Conservation (phyloP, 2,329 filamentous ascomycete genomes). For the Aureobasidium sp. region DNA sequence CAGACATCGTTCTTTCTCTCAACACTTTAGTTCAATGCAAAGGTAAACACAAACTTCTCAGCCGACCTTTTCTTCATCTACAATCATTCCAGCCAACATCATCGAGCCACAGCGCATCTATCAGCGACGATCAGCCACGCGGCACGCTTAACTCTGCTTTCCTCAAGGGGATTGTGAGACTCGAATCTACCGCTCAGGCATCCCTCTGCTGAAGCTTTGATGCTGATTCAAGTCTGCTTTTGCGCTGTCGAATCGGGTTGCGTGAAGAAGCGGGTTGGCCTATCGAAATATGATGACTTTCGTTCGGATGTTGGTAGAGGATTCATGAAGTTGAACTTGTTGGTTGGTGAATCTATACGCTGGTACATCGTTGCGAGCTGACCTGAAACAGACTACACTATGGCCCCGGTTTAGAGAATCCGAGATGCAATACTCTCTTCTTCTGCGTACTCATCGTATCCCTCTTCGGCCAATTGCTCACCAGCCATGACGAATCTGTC, state of each 20-base stretch:
- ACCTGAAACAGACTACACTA: background rate
- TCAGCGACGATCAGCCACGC: background rate
- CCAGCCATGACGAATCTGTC: conserved; percentile 11
- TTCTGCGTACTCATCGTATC: background rate
- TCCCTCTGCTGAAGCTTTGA: background rate
- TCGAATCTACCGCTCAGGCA: background rate
- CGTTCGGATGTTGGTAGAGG: background rate
- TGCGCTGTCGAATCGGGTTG: background rate
- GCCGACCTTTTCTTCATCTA: background rate
- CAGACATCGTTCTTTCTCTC: background rate
- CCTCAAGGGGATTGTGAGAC: background rate
- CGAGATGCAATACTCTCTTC: background rate
- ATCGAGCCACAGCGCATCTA: background rate
- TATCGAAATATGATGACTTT: background rate
- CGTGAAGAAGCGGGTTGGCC: background rate
- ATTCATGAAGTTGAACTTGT: background rate
- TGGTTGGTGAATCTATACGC: background rate
- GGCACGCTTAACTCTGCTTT: background rate
- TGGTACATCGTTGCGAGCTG: background rate
- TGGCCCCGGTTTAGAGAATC: background rate
- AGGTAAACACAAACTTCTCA: background rate
- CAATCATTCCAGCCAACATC: background rate
- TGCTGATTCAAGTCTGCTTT: background rate
- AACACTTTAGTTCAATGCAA: background rate
- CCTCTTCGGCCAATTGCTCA: conserved; percentile 6